Conservation (phyloP, 768 basidiomycete genomes). For the Suillus occidentalis region DNA sequence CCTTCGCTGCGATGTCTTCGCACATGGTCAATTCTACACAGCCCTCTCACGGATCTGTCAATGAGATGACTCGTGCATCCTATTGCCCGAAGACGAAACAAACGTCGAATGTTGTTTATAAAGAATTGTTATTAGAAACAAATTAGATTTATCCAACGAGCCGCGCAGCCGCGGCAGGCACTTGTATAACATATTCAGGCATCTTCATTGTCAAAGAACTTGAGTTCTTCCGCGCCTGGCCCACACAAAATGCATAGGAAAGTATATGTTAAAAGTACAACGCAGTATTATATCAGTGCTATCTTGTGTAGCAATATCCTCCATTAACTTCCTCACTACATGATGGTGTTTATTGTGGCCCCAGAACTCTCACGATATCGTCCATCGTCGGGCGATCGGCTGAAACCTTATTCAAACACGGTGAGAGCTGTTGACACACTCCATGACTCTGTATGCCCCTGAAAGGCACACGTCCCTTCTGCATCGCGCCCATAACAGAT, state of each 20-base stretch:
- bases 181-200: no score
- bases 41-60: no score
- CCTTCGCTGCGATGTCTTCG: no score
- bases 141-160: no score
- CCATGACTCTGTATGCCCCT: not conserved
- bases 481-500: conserved; percentile 9
- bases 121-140: no score
- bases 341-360: not conserved
- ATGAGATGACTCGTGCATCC: no score
- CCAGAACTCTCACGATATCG: not conserved
- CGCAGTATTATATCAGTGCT: not conserved
- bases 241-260: not conserved
- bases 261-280: not conserved
- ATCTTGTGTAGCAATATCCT: not conserved
- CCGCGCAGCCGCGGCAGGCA: no score
- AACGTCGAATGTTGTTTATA: no score
- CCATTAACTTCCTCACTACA: not conserved
- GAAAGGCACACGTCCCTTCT: not conserved
- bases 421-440: not conserved
- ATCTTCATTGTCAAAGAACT: not conserved
- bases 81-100: no score
- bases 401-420: not conserved
- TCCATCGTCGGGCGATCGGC: not conserved
- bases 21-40: no score
- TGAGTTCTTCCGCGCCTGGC: not conserved